Conservation (phyloP, 352 stramenopile genomes). For the Globisporangium rhizosaccharum region DNA sequence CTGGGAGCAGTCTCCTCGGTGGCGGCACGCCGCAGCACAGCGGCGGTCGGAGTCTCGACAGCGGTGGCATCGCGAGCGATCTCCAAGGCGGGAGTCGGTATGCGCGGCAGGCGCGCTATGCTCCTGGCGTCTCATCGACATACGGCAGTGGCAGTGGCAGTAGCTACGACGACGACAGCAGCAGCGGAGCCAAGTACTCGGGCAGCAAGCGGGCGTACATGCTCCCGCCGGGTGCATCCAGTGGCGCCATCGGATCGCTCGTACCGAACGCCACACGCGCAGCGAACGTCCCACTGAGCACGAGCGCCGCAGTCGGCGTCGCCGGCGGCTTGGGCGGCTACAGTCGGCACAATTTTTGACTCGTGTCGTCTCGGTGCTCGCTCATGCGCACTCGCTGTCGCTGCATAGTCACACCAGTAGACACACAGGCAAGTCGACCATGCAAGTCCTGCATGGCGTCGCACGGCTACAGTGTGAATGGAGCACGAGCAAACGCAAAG, state of each 20-base stretch:
- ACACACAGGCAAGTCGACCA: not conserved
- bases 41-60: constrained; percentile 40
- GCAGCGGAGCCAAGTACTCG: constrained; percentile 42
- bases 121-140: constrained; percentile 40
- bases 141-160: constrained; percentile 18
- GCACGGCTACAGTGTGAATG: constrained; percentile 1
- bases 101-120: constrained; percentile 72
- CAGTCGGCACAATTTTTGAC: constrained; percentile 77
- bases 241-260: constrained; percentile 12
- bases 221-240: constrained; percentile 14
- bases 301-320: constrained; percentile 48
- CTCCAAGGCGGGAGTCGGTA: constrained; percentile 59
- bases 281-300: constrained; percentile 22
- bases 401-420: not conserved
- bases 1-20: constrained; percentile 55
- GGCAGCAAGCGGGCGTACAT: constrained; percentile 46
- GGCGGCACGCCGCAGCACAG: constrained; percentile 48
- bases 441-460: not conserved
- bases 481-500: not conserved
- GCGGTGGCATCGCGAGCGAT: constrained; percentile 32
- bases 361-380: not conserved
- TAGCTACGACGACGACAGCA: constrained; percentile 25
- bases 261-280: constrained; percentile 12
- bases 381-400: not conserved
- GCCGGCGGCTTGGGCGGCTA: constrained; percentile 46